A percentile compares a stretch with the other conserved stretches of the same genome.
Conservation (phyloP, 2,329 filamentous ascomycete species). For the Coniochaeta ligniaria region DNA sequence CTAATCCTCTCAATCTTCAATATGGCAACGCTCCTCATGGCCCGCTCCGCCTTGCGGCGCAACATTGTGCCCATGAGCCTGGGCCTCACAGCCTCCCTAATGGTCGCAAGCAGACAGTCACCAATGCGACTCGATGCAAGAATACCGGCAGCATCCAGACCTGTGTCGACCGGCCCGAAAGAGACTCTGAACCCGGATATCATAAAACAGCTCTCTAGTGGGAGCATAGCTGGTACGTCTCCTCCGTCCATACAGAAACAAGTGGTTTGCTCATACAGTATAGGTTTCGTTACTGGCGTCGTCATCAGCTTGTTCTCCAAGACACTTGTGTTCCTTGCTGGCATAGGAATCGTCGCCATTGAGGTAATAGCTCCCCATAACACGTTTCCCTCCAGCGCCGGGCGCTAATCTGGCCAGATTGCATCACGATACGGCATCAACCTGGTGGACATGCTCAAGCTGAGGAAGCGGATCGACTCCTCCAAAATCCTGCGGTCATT, state of each 20-base stretch:
- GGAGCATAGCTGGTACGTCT: slow-evolving; percentile 41
- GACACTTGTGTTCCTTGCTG: slow-evolving; percentile 60
- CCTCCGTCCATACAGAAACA: not conserved
- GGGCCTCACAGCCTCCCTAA: slow-evolving; percentile 14
- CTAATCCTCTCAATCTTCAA: not conserved
- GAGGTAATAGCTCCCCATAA: slow-evolving; percentile 40
- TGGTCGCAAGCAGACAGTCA: slow-evolving; percentile 16
- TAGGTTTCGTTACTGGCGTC: slow-evolving; percentile 57
- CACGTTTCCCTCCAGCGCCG: not conserved
- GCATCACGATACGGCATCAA: slow-evolving; percentile 36
- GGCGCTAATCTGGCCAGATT: slow-evolving; percentile 21
- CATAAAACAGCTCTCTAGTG: slow-evolving; percentile 44
- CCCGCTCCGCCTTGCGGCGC: slow-evolving; percentile 14
- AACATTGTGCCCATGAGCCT: slow-evolving; percentile 13
- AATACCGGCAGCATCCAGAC: slow-evolving; percentile 6
- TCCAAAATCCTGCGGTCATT: slow-evolving; percentile 40
- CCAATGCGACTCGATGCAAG: slow-evolving; percentile 22
- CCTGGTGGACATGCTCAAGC: slow-evolving; percentile 25
- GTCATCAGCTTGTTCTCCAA: slow-evolving; percentile 64
- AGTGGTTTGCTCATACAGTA: not conserved
- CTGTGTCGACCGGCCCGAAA: slow-evolving; percentile 8
- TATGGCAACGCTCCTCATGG: slow-evolving; percentile 11
- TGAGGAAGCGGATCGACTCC: slow-evolving; percentile 26
- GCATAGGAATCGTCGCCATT: slow-evolving; percentile 54
- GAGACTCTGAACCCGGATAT: slow-evolving; percentile 23